A percentile compares a stretch with the other conserved stretches of the same genome.
Evolutionary conservation across 2,329 filamentous ascomycete genomes (phyloP).

Genomic region (Raffaelea arxii): DNA sequence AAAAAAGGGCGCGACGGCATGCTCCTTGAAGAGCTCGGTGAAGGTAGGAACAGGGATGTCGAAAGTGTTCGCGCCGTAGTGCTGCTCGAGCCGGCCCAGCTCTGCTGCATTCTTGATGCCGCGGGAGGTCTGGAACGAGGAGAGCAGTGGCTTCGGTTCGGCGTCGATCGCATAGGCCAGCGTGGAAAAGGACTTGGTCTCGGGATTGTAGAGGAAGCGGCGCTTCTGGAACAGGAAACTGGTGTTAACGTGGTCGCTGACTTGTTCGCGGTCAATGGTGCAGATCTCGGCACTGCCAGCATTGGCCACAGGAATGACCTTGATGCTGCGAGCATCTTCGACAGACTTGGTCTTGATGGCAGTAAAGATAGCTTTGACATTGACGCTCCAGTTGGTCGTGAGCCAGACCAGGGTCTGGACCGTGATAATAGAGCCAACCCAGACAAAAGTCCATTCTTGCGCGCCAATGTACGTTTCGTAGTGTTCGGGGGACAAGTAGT

Average conservation of each 20-base stretch:
- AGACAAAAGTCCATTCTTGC: constrained; percentile 98
- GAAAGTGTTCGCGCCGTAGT: constrained; percentile 94
- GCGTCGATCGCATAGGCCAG: constrained; percentile 75
- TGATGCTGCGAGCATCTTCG: constrained; percentile 73
- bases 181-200: constrained; percentile 67
- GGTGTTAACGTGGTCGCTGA: constrained; percentile 54
- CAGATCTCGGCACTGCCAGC: constrained; percentile 86
- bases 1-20: constrained; percentile 97
- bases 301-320: constrained; percentile 82
- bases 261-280: constrained; percentile 30
- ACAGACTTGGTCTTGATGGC: constrained; percentile 61
- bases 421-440: constrained; percentile 79
- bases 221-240: constrained; percentile 98
- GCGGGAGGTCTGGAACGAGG: constrained; percentile 67
- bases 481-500: constrained; percentile 72
- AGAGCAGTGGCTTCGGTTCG: constrained; percentile 72
- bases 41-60: constrained; percentile 97
- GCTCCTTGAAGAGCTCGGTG: constrained; percentile 92
- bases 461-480: constrained; percentile 88
- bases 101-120: constrained; percentile 69
- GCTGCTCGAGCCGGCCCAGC: constrained; percentile 69
- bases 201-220: constrained; percentile 75
- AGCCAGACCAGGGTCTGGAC: constrained; percentile 85
- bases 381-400: constrained; percentile 95
- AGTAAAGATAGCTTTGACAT: constrained; percentile 73